A percentile compares a stretch with the other conserved stretches of the same genome.
Conservation (phyloP, 169 alveolate species). For the Plasmodium gaboni region DNA sequence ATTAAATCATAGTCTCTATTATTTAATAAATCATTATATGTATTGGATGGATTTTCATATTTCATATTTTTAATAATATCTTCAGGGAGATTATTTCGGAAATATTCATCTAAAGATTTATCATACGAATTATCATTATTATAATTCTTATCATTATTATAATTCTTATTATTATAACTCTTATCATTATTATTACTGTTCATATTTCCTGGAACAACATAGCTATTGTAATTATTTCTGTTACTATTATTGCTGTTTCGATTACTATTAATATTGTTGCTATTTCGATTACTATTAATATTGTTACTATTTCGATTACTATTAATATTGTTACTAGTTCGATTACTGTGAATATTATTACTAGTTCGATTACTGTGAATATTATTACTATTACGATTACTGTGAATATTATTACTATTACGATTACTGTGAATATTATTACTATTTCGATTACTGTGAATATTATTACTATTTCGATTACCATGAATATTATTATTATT, state of each 20-base stretch:
- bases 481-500: background rate
- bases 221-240: no score
- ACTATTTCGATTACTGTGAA: background rate
- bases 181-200: background rate
- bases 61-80: conserved; percentile 31
- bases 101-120: conserved; percentile 26
- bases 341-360: background rate
- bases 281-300: no score
- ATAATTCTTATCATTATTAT: no score
- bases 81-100: conserved; percentile 18
- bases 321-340: background rate
- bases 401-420: no score
- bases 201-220: background rate
- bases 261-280: no score
- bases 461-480: no score
- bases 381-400: no score
- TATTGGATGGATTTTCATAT: conserved; percentile 27
- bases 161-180: no score
- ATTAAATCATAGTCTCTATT: conserved; percentile 15
- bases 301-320: no score
- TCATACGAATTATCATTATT: no score
- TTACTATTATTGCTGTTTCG: no score
- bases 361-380: background rate
- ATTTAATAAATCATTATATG: conserved; percentile 21
- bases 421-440: no score